phyloP scores from a whole-genome alignment of 768 basidiomycete species.

The Sarcomyxa edulis region DNA sequence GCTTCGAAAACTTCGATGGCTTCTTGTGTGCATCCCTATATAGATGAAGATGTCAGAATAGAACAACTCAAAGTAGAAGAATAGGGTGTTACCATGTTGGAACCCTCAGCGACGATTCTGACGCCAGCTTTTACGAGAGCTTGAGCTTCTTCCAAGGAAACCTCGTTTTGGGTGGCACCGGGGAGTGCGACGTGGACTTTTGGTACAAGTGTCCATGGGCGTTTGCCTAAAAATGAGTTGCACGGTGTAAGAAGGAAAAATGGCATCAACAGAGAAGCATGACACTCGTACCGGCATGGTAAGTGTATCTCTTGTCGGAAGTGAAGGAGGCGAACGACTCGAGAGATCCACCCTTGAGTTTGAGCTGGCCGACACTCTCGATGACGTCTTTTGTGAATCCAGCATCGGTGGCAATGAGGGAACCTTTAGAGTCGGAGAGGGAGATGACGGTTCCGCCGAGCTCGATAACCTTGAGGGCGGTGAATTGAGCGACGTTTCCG shows the following conservation, averaged over 20 bases:
- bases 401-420: constrained; percentile 50
- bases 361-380: constrained; percentile 43
- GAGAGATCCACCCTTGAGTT: constrained; percentile 47
- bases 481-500: constrained; percentile 74
- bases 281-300: constrained; percentile 38
- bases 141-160: constrained; percentile 63
- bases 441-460: constrained; percentile 68
- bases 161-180: constrained; percentile 69
- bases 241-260: neutral
- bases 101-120: constrained; percentile 70
- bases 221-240: constrained; percentile 32
- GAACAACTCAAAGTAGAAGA: neutral
- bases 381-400: constrained; percentile 59
- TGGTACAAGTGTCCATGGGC: constrained; percentile 65
- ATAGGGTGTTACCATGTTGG: constrained; percentile 48
- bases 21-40: constrained; percentile 59
- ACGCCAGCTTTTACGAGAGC: constrained; percentile 64
- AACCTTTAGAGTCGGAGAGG: constrained; percentile 71
- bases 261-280: neutral
- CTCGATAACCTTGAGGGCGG: constrained; percentile 73
- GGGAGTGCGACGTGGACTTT: constrained; percentile 67
- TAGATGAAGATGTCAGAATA: neutral
- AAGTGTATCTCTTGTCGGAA: constrained; percentile 35
- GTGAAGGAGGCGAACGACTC: constrained; percentile 27
- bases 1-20: constrained; percentile 70